Evolutionary conservation across 345 rosid genomes (phyloP), one percentile per base, ranked within the genome.

Genomic region (Eucalyptus tenuipes): DNA sequence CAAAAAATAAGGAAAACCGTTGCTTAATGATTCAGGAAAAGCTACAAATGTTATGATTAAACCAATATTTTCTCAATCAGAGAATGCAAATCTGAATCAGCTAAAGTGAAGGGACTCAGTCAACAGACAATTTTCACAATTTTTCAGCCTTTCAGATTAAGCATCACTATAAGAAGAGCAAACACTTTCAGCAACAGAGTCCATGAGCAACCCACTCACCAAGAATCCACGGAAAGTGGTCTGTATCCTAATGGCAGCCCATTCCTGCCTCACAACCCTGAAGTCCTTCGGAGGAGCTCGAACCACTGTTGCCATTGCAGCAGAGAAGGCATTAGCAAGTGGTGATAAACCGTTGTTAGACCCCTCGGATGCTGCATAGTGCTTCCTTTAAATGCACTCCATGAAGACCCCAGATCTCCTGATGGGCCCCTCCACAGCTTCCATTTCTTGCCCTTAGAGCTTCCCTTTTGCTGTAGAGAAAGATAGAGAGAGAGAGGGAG

Each of bases 201-300:
- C 87, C 27, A 42, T 5, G 47, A 87, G 47, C 87, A 44, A 40
- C 13, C 24, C 44, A 89, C 87, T 93, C 91, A 97, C 99, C 97
- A 97, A 90, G 94, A 97, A 97, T 49, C 96, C 98, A 7, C 99
- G 97, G 88, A 97, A 97, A 90, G 99, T 96, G 6, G 99, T 96
- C 88, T 97, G 99, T 87, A 97, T 94, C 52, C 99, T 91, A 40
- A 97, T 97, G 25, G 98, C 94, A 50, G 98, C 99, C 99, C 99
- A 97, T 91, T 97, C 98, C 84, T 95, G 90, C 93, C 94, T 91
- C n/a, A 97, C 93, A 64, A 92, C 95, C 90, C 92, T 94, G 93
- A 97, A 97, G 92, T 95, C 97, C 89, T 94, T 97, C 49, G 96
- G 98, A 90, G 95, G 98, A 87, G 99, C 99, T 88, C 98, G 93